Evolutionary conservation across 768 basidiomycete species (phyloP), one percentile per base, ranked within the genome.

Genomic region (Lyophyllum atratum): DNA sequence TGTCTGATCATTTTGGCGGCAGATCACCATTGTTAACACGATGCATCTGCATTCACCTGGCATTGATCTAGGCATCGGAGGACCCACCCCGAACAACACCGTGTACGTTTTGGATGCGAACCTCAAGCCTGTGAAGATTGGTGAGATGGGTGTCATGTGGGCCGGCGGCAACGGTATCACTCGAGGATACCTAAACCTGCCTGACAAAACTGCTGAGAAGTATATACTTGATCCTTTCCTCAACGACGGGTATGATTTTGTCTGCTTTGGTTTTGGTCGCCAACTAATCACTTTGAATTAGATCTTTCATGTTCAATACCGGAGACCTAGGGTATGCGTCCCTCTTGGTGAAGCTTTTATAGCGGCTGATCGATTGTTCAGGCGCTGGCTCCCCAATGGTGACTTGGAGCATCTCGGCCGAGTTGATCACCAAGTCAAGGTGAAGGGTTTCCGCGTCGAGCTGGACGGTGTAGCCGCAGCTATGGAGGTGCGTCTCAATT

Each of bases 361-460:
- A 14, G 29, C 15, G 8, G 14, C 15, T 63, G 37, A 48, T 58
- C 56, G 25, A 26, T 25, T 47, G 25, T 31, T 51, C 44, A 76
- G 83, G 15, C 74, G 78, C 45, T 85, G 83, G 83, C 69, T 72
- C 39, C 59, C 70, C 4, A 77, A 81, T 57, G 85, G 85, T 5
- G 76, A 75, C 21, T 68, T 86, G n/a, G 82, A 85, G 55, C 81
- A 82, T 61, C 73, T 85, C 7, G 85, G 84, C 11, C 71, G 84
- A 34, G 75, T 81, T 39, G 85, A 86, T 62, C 83, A 85, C 58
- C 84, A 85, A 63, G 83, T 85, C 58, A 86, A 86, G 65, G 73
- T 86, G 66, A 84, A 85, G 71, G 84, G 84, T 3, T 86, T 86
- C 73, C 80, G 84, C 22, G 82, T 86, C 17, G 84, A 86, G 62